phyloP scores from a whole-genome alignment of 805 yeast species.

The Yamadazyma paraphyllophila region DNA sequence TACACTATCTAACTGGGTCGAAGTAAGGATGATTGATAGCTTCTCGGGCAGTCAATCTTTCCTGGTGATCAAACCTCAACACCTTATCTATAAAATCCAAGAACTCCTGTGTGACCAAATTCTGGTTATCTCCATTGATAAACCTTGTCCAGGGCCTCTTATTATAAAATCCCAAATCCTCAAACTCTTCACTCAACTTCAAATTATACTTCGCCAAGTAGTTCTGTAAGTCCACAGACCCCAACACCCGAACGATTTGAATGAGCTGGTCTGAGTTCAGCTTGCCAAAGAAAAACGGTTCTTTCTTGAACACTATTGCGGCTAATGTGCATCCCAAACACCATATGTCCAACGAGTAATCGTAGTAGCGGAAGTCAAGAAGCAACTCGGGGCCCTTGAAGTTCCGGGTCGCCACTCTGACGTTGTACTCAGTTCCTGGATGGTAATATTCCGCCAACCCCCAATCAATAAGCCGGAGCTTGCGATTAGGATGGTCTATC shows the following conservation, averaged over 20 bases:
- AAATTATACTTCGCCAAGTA: conserved; percentile 71
- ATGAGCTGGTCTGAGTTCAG: conserved; percentile 90
- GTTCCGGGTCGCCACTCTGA: conserved; percentile 87
- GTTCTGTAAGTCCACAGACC: conserved; percentile 69
- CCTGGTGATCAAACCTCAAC: conserved; percentile 81
- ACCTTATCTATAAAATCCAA: conserved; percentile 72
- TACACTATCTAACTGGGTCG: conserved; percentile 21
- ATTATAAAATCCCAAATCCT: conserved; percentile 66
- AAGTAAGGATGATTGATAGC: conserved; percentile 82
- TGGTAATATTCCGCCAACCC: conserved; percentile 93
- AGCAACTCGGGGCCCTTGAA: conserved; percentile 90
- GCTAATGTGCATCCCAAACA: conserved; percentile 90
- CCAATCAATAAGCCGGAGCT: conserved; percentile 85
- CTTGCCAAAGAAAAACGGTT: conserved; percentile 90
- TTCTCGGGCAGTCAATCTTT: conserved; percentile 82
- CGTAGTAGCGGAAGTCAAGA: conserved; percentile 79
- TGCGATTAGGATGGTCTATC: conserved; percentile 72
- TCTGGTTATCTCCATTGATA: conserved; percentile 52
- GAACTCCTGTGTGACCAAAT: conserved; percentile 51
- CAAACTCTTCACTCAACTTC: conserved; percentile 72
- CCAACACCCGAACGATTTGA: conserved; percentile 83
- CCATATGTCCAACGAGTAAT: conserved; percentile 88
- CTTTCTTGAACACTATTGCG: conserved; percentile 81
- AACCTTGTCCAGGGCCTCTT: conserved; percentile 68
- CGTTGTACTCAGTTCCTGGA: conserved; percentile 85